These are phyloP conservation scores for Asterophora lycoperdoides DNA, from an alignment of 768 basidiomycete species.

Conservation along the genomic window DNA sequence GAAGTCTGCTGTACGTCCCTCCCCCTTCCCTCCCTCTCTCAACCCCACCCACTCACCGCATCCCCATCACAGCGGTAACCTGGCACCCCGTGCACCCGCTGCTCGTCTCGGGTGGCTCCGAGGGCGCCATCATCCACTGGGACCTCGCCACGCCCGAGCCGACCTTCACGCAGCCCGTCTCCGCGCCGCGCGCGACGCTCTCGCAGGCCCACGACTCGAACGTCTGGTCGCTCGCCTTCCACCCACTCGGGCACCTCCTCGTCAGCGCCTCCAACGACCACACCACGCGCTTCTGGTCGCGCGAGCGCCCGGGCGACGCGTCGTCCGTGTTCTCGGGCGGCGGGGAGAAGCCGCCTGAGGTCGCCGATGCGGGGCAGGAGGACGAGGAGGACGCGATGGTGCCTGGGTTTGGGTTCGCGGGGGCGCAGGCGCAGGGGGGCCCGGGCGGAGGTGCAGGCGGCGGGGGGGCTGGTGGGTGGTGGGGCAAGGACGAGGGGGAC, in stretches of 20 bases:
- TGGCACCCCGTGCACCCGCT: constrained; percentile 97
- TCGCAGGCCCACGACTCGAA: constrained; percentile 98
- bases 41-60: not conserved
- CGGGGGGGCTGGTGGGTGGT: constrained; percentile 30
- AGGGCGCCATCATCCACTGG: constrained; percentile 95
- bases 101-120: constrained; percentile 90
- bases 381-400: constrained; percentile 72
- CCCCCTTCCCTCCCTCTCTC: not conserved
- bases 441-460: constrained; percentile 12
- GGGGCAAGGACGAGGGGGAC: constrained; percentile 41
- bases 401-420: constrained; percentile 62
- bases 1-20: constrained; percentile 87
- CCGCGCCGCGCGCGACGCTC: constrained; percentile 74
- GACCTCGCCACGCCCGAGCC: constrained; percentile 70
- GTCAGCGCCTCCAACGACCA: constrained; percentile 96
- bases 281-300: constrained; percentile 98
- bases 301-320: constrained; percentile 83
- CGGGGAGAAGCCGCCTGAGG: constrained; percentile 80
- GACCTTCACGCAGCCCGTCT: constrained; percentile 36
- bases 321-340: constrained; percentile 75
- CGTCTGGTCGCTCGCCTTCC: constrained; percentile 93
- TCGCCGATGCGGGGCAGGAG: constrained; percentile 55
- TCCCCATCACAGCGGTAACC: constrained; percentile 58
- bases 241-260: constrained; percentile 93
- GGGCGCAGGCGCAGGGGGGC: constrained; percentile 31